Conservation (phyloP, 495 filamentous ascomycete genomes). For the Penicillium pancosmium region DNA sequence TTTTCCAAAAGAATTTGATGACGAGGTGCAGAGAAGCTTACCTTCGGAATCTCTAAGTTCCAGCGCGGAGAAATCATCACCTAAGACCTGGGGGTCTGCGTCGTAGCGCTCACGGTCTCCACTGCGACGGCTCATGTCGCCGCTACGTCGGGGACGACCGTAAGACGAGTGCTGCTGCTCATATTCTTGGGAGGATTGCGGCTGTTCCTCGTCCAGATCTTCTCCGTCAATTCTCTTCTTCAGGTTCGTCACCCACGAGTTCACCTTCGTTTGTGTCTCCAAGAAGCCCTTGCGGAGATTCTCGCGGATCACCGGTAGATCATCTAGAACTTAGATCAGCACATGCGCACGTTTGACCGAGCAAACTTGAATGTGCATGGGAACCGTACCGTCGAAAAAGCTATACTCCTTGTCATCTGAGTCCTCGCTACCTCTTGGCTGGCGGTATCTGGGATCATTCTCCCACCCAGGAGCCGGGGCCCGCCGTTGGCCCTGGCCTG, state of each 20-base stretch:
- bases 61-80: conserved; percentile 89
- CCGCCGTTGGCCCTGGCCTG: conserved; percentile 41
- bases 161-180: conserved; percentile 43
- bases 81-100: conserved; percentile 87
- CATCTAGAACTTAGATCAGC: conserved; percentile 57
- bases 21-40: conserved; percentile 19
- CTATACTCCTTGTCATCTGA: conserved; percentile 71
- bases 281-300: conserved; percentile 94
- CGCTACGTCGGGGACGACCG: conserved; percentile 53
- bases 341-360: not conserved
- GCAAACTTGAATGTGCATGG: not conserved
- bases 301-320: conserved; percentile 89
- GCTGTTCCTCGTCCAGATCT: conserved; percentile 55
- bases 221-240: conserved; percentile 92
- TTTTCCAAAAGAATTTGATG: not conserved
- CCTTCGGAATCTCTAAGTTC: conserved; percentile 80
- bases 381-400: conserved; percentile 75
- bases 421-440: conserved; percentile 40
- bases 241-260: conserved; percentile 85
- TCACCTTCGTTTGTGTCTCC: conserved; percentile 92
- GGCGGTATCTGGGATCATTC: conserved; percentile 40
- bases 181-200: conserved; percentile 47
- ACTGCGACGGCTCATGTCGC: conserved; percentile 66
- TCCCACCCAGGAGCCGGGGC: conserved; percentile 46
- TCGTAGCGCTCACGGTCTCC: conserved; percentile 89